A percentile compares a stretch with the other conserved stretches of the same genome.
These are phyloP conservation scores for Hanseniaspora uvarum DNA, from an alignment of 1,139 yeast species.

Conservation along the genomic window DNA sequence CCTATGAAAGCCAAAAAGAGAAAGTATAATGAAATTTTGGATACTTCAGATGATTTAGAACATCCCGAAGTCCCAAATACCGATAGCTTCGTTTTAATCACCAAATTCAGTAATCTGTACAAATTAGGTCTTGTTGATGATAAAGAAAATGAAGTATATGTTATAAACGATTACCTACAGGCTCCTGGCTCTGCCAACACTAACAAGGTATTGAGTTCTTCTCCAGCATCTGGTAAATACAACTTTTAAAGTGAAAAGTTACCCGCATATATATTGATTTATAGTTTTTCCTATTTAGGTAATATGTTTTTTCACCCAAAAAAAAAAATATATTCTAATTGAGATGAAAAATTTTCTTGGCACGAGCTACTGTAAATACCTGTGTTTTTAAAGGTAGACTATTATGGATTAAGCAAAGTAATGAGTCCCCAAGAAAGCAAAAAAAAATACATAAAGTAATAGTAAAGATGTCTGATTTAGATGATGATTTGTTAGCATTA, in stretches of 20 bases:
- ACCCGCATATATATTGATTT: background rate
- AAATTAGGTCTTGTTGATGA: slow-evolving; percentile 5
- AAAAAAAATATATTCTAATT: background rate
- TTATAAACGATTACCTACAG: slow-evolving; percentile 6
- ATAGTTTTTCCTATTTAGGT: background rate
- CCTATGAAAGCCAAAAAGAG: slow-evolving; percentile 16
- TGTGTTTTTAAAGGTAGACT: no score
- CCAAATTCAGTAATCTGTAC: slow-evolving; percentile 8
- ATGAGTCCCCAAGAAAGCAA: no score
- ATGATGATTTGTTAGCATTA: slow-evolving; percentile 81
- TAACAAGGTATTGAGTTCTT: background rate
- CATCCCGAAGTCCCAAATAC: background rate
- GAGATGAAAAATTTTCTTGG: no score
- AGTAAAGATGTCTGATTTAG: slow-evolving; percentile 46
- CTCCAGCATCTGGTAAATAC: slow-evolving; percentile 9
- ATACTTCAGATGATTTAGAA: background rate
- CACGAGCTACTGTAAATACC: no score
- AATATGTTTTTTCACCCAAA: background rate
- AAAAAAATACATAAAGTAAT: background rate
- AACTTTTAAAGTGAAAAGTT: slow-evolving; percentile 3
- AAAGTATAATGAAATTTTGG: slow-evolving; percentile 14
- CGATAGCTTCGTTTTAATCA: slow-evolving; percentile 4
- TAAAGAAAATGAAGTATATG: slow-evolving; percentile 1
- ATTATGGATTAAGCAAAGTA: no score
- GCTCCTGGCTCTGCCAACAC: background rate